These are phyloP conservation scores for Eragrostis nindensis DNA, from an alignment of 176 grass and related monocot genomes.

Conservation along the genomic window DNA sequence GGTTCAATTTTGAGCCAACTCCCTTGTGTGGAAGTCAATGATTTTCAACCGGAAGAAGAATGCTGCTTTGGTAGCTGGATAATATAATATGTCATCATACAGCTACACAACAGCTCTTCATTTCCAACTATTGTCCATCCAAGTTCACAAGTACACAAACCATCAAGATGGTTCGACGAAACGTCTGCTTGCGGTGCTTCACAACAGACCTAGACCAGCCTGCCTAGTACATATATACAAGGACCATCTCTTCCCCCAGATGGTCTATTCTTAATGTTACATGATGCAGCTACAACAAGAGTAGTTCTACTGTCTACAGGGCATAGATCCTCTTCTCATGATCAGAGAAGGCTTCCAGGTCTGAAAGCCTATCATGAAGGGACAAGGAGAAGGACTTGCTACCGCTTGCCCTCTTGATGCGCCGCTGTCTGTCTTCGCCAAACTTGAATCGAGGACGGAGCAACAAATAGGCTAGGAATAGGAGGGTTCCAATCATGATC, in stretches of 20 bases:
- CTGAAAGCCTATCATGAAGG: slow-evolving; percentile 63
- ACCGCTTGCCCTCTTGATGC: slow-evolving; percentile 74
- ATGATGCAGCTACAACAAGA: slow-evolving; percentile 13
- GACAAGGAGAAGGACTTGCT: slow-evolving; percentile 99
- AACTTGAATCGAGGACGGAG: slow-evolving; percentile 77
- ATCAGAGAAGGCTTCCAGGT: slow-evolving; percentile 91
- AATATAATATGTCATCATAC: not conserved
- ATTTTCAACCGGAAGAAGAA: too few species aligned
- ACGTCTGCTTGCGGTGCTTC: slow-evolving; percentile 15
- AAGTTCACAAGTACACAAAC: not conserved
- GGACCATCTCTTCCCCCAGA: slow-evolving; percentile 1
- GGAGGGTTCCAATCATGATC: slow-evolving; percentile 85
- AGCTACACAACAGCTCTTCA: not conserved
- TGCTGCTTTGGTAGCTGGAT: not conserved
- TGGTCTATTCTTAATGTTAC: slow-evolving; percentile 29
- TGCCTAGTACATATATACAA: slow-evolving; percentile 47
- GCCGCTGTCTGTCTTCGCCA: slow-evolving; percentile 75
- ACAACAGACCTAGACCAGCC: slow-evolving; percentile 38
- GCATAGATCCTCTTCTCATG: slow-evolving; percentile 93
- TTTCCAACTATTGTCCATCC: slow-evolving; percentile 16
- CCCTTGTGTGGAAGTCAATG: too few species aligned
- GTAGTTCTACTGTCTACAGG: slow-evolving; percentile 49
- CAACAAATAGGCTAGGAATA: slow-evolving; percentile 83
- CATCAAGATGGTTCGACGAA: slow-evolving; percentile 23
- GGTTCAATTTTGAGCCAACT: too few species aligned